These are phyloP conservation scores for Trichoderma sp. DNA, from an alignment of 2,329 filamentous ascomycete species.

Conservation along the genomic window DNA sequence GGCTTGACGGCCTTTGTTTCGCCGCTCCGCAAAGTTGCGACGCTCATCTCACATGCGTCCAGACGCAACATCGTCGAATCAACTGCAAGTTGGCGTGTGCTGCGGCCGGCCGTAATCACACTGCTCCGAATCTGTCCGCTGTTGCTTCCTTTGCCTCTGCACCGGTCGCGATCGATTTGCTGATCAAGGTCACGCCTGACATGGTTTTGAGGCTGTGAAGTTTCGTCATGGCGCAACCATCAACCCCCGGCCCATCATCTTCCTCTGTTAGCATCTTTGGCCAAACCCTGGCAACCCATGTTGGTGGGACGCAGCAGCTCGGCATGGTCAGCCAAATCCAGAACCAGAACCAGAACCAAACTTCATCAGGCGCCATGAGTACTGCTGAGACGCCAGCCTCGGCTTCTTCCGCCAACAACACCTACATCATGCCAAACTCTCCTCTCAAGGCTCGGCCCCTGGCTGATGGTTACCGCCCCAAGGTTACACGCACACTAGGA, in stretches of 20 bases:
- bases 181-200: background rate
- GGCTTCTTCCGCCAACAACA: constrained; percentile 54
- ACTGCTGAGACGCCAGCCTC: constrained; percentile 24
- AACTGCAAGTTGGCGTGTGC: constrained; percentile 1
- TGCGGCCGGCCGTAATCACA: background rate
- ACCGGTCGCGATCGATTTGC: background rate
- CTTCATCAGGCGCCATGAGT: constrained; percentile 27
- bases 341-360: no score
- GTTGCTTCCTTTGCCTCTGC: background rate
- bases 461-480: constrained; percentile 76
- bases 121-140: background rate
- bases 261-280: constrained; percentile 47
- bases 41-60: constrained; percentile 16
- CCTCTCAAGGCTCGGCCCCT: constrained; percentile 64
- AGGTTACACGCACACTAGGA: constrained; percentile 73
- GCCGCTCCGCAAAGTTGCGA: constrained; percentile 19
- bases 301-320: constrained; percentile 28
- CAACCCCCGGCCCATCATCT: constrained; percentile 42
- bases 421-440: constrained; percentile 88
- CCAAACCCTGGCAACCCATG: constrained; percentile 23
- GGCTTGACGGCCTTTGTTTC: background rate
- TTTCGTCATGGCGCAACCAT: constrained; percentile 43
- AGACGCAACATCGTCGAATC: constrained; percentile 13
- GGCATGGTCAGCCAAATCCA: constrained; percentile 28
- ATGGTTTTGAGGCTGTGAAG: constrained; percentile 18